Evolutionary conservation across 2,329 filamentous ascomycete species (phyloP).

Genomic region (Coniochaeta sp.): DNA sequence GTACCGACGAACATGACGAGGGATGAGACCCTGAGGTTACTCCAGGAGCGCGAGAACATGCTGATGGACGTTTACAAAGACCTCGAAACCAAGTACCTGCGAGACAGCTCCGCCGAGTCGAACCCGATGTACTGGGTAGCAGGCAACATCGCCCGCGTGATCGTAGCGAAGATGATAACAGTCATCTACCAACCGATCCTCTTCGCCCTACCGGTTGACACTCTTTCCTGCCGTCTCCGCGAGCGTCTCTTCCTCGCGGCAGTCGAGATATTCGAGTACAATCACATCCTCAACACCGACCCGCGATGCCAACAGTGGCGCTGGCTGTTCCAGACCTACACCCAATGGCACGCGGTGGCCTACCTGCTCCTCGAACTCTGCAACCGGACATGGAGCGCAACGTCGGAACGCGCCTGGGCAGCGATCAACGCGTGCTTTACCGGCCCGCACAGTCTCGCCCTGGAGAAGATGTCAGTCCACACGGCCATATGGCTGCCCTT

Average conservation of each 20-base stretch:
- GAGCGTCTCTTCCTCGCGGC: constrained; percentile 38
- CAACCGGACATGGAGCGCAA: constrained; percentile 31
- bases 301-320: constrained; percentile 41
- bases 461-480: constrained; percentile 37
- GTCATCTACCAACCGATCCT: constrained; percentile 46
- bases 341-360: constrained; percentile 52
- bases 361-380: constrained; percentile 47
- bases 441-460: constrained; percentile 29
- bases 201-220: constrained; percentile 28
- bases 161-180: constrained; percentile 48
- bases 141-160: constrained; percentile 39
- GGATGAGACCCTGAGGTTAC: constrained; percentile 20
- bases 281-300: constrained; percentile 45
- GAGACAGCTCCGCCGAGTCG: constrained; percentile 36
- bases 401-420: constrained; percentile 20
- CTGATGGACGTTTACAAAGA: constrained; percentile 24
- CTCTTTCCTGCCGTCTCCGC: constrained; percentile 22
- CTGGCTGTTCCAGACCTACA: constrained; percentile 54
- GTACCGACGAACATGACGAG: constrained; percentile 20
- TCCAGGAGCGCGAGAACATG: constrained; percentile 35
- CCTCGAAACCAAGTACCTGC: constrained; percentile 48
- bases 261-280: constrained; percentile 50
- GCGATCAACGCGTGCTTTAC: constrained; percentile 21
- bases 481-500: constrained; percentile 46
- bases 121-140: constrained; percentile 44